A percentile compares a stretch with the other conserved stretches of the same genome.
Evolutionary conservation across 225 moss, liverwort and hornwort species (phyloP).

Genomic region (Thuidium tamariscinum): DNA sequence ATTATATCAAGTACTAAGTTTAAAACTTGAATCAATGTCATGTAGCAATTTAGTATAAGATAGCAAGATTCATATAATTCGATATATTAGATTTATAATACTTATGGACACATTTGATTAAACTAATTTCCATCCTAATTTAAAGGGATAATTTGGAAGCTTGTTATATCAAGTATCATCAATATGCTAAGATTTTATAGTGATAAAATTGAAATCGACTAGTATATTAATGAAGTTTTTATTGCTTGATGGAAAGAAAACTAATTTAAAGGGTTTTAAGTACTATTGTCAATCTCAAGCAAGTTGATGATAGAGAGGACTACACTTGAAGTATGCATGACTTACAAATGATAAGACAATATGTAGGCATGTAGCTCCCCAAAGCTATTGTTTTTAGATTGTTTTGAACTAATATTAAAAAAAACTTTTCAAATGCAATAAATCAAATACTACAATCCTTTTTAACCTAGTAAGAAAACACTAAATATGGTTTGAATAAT

Average conservation of each 20-base stretch:
- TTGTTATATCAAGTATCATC: background rate
- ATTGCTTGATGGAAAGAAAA: background rate
- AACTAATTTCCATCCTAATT: too few species aligned
- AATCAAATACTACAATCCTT: rapidly evolving
- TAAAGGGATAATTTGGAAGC: background rate
- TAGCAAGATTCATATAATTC: background rate
- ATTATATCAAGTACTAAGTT: background rate
- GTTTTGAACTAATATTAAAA: too few species aligned
- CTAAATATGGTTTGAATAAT: background rate
- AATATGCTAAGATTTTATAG: background rate
- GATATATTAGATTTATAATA: background rate
- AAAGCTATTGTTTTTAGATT: background rate
- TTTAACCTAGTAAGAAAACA: background rate
- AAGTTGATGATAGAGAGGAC: background rate
- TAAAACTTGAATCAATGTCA: background rate
- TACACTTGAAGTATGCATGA: too few species aligned
- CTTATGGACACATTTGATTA: background rate
- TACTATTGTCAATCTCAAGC: background rate
- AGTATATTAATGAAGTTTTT: rapidly evolving
- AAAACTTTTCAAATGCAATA: background rate
- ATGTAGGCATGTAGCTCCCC: rapidly evolving
- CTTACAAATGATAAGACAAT: background rate
- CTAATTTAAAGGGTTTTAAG: background rate
- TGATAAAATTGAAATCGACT: background rate
- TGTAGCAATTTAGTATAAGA: background rate